Base-by-base conservation (phyloP, 2,329 filamentous ascomycete genomes). In the Tolypocladium ovalisporum region DNA sequence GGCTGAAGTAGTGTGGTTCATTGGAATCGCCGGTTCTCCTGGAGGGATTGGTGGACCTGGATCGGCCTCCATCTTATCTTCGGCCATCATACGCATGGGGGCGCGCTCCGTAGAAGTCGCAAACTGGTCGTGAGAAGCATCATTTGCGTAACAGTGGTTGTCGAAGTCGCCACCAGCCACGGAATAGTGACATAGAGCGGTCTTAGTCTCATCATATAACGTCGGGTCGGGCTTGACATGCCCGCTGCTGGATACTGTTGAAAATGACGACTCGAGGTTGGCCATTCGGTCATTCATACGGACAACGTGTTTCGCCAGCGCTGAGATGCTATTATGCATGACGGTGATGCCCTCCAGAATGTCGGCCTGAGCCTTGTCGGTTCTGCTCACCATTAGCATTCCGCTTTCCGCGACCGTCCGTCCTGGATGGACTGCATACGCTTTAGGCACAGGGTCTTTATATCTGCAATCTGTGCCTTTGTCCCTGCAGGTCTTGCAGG, bases 1-100 rank as follows among this genome's bases (percentile, higher is more conserved):
- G 1, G 91, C 91, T n/a, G 90, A 84, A 0, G 92, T 97, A 0
- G 90, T 95, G 67, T 97, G 93, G 63, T 96, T 89, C 34, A 86
- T 82, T 1, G 90, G 89, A 57, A 96, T 89, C 1, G 87, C 83
- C 17, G 88, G 81, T 62, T 85, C 80, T 52, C 83, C 84, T 1
- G 80, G 79, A 15, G 72, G 74, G 8, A 82, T 79, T 13, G 77
- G 73, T 9, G 78, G 77, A 9, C 79, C 78, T 24, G 80, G 78
- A 51, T 80, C 76, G 1, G 73, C 73, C 57, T 83, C 79, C 54
- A 76, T 70, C 55, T 79, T 75, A 36, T 82, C 77, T 42, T 79
- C 79, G 4, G 63, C 65, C 64, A 70, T 68, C 60, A 68, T 63
- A 4, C 63, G 67, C 35, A 68, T 42, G 10, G 67, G 61, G 5